Base-by-base conservation (phyloP, 2,329 filamentous ascomycete genomes). In the Paraconiothyrium sp. region DNA sequence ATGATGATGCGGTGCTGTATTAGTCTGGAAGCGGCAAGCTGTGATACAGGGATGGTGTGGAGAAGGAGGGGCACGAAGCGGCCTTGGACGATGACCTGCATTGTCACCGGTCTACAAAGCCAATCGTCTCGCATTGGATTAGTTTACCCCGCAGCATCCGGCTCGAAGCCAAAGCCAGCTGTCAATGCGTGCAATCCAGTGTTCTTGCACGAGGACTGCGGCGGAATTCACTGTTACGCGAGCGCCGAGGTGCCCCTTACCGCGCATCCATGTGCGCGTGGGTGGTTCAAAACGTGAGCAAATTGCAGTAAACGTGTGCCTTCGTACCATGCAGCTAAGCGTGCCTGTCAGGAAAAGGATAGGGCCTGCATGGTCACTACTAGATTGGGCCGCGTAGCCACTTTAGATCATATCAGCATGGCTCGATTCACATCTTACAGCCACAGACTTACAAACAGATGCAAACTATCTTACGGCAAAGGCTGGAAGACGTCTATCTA, bases 31-130 rank as follows among this genome's bases (percentile, higher is more conserved):
- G 27, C 10, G 52, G 52, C 46, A 34, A 34, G 52, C n/a, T 34
- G 52, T 55, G 39, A 34, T 44, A 55, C 52, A 39, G 24, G 39
- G 27, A 55, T 44, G 46, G 22, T 55, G 52, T 35, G 52, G 52
- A 55, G 52, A 55, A 55, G n/a, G 52, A 46, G 52, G 52, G 52
- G 52, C 27, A 46, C 7, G 10, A 46, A 46, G 43, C n/a, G 43
- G 43, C 43, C n/a, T 44, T 16, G 20, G 5, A 48, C 10, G 2
- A 48, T 48, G 24, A 32, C 22, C 46, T 48, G 43, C 43, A 46
- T 46, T 46, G 43, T 46, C 43, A 24, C 20, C 35, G 35, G 14
- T 46, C 39, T 41, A 14, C 39, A 20, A n/a, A 41, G 11, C 43
- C 43, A 24, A 46, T 20, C 43, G 20, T 46, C 13, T 1, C 43